Evolutionary conservation across 257 asterid species (phyloP).

Genomic region (Haberlea rhodopensis): DNA sequence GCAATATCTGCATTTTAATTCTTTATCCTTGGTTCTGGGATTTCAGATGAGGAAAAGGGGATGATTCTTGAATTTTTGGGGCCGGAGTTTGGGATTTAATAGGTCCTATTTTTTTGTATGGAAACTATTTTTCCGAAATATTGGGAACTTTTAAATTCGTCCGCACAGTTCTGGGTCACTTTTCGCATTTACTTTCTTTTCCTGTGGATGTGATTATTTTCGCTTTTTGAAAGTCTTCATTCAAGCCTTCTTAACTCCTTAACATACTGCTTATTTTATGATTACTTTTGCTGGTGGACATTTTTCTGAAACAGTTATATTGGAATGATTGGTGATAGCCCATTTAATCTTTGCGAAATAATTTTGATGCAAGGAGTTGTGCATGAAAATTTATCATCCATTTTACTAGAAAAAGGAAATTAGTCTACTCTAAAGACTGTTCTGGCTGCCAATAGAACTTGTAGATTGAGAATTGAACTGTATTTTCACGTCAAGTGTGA

Average conservation of each 20-base stretch:
- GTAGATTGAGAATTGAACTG: constrained; percentile 26
- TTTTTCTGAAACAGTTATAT: background rate
- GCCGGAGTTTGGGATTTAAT: background rate
- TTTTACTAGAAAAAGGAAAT: too few relatives aligned
- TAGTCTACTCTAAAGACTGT: background rate
- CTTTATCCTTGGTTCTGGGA: background rate
- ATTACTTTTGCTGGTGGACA: too few relatives aligned
- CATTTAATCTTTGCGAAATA: background rate
- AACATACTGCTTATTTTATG: constrained; percentile 7
- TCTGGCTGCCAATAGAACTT: constrained; percentile 26
- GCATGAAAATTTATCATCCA: too few relatives aligned
- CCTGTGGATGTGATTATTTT: background rate
- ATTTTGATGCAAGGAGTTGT: background rate
- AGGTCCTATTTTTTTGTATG: too few relatives aligned
- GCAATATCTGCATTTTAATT: too few relatives aligned
- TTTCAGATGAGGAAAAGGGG: background rate
- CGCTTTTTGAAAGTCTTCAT: background rate
- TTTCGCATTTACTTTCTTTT: background rate
- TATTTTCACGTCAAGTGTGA: constrained; percentile 23
- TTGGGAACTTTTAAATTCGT: too few relatives aligned
- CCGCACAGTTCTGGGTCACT: background rate
- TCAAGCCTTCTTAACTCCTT: constrained; percentile 7
- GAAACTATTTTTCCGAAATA: too few relatives aligned
- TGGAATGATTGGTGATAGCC: too few relatives aligned
- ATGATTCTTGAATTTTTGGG: background rate